Percentiles rank a stretch among this genome's conserved stretches.
Evolutionary conservation across 2,329 filamentous ascomycete species (phyloP).

Genomic region (Colletotrichum sp.): DNA sequence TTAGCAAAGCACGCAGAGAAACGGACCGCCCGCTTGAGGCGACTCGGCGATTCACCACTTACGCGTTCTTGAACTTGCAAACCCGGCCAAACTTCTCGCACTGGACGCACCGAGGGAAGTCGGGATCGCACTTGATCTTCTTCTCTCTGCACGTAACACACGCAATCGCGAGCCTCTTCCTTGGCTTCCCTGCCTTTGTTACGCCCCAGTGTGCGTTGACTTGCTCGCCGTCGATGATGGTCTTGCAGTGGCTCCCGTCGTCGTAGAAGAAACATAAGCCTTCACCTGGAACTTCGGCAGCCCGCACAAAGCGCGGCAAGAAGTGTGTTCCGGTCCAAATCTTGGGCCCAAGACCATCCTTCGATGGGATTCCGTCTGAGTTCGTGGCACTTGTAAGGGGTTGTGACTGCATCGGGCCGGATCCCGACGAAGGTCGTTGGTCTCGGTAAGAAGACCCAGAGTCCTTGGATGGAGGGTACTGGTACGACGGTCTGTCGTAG

Average conservation of each 20-base stretch:
- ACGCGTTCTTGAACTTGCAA: constrained; percentile 88
- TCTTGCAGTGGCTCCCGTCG: constrained; percentile 82
- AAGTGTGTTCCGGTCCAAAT: constrained; percentile 74
- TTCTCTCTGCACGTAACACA: constrained; percentile 93
- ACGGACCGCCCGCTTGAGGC: not conserved
- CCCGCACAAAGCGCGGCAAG: constrained; percentile 67
- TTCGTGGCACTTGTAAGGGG: constrained; percentile 31
- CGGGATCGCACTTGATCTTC: constrained; percentile 96
- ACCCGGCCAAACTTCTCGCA: constrained; percentile 89
- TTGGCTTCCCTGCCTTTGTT: constrained; percentile 91
- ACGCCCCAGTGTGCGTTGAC: constrained; percentile 94
- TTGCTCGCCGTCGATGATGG: constrained; percentile 81
- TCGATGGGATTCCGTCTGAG: constrained; percentile 52
- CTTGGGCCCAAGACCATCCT: constrained; percentile 69
- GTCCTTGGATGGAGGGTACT: constrained; percentile 41
- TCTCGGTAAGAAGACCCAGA: constrained; percentile 28
- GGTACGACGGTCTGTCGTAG: constrained; percentile 38
- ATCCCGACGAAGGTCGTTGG: constrained; percentile 26
- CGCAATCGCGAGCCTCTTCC: constrained; percentile 90
- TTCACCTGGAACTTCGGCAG: constrained; percentile 75
- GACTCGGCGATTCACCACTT: constrained; percentile 46
- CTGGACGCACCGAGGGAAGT: constrained; percentile 85
- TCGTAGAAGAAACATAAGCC: constrained; percentile 87
- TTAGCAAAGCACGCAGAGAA: constrained; percentile 12
- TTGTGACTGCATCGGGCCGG: constrained; percentile 29